These are phyloP conservation scores for Echinochloa phyllopogon DNA, from an alignment of 176 grass and related monocot genomes.

Conservation along the genomic window DNA sequence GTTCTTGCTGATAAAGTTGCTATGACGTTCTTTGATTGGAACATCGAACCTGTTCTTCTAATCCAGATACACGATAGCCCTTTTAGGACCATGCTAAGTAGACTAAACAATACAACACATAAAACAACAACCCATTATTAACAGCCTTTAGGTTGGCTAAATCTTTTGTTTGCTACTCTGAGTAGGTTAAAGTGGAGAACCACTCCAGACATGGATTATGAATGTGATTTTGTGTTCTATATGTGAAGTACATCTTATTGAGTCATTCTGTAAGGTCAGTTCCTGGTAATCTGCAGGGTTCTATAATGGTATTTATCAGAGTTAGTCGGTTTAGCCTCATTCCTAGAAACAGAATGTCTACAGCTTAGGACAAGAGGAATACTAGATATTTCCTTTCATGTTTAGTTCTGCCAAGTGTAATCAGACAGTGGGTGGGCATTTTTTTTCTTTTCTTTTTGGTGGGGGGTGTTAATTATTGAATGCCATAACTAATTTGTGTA, in stretches of 20 bases:
- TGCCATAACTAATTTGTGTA: background rate
- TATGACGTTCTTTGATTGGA: background rate
- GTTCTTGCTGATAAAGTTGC: constrained; percentile 4
- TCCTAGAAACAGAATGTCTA: background rate
- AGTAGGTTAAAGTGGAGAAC: background rate
- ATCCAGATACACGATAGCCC: background rate
- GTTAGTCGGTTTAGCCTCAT: background rate
- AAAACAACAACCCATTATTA: background rate
- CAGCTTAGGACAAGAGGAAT: background rate
- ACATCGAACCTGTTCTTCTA: background rate
- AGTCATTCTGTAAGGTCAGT: background rate
- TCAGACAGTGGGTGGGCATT: background rate
- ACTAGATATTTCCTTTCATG: background rate
- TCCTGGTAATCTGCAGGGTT: background rate
- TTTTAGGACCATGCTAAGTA: background rate
- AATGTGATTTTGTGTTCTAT: background rate
- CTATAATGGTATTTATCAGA: constrained; percentile 28
- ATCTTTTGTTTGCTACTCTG: background rate
- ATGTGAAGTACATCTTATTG: background rate
- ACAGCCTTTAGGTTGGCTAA: constrained; percentile 13
- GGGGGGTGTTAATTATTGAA: background rate
- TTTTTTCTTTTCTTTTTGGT: too few species aligned
- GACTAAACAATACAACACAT: background rate
- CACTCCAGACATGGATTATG: constrained; percentile 1
- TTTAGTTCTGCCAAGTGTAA: constrained; percentile 5